A percentile compares a stretch with the other conserved stretches of the same genome.
phyloP scores from a whole-genome alignment of 805 yeast genomes.

The Saccharomyces mikatae region DNA sequence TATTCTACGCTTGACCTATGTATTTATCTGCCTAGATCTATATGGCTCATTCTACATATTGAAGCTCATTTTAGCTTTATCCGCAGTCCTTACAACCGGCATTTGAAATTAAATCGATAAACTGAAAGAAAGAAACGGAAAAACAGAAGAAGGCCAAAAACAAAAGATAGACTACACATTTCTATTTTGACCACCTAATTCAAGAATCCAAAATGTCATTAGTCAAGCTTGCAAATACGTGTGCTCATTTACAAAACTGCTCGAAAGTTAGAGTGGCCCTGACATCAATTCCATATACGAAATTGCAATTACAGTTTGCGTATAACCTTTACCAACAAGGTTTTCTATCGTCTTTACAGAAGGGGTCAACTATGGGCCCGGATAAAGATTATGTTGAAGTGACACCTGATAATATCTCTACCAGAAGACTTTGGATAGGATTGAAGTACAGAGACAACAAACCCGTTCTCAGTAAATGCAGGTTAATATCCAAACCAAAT shows the following conservation, averaged over 20 bases:
- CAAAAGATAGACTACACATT: neutral
- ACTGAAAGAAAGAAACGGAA: neutral
- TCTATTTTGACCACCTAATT: too few relatives aligned
- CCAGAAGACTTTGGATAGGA: conserved; percentile 86
- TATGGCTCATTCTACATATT: neutral
- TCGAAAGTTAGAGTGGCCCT: conserved; percentile 62
- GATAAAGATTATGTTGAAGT: conserved; percentile 66
- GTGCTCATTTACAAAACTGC: conserved; percentile 86
- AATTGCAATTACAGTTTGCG: conserved; percentile 75
- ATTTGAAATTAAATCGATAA: neutral
- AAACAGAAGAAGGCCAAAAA: neutral
- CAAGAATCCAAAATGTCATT: conserved; percentile 57
- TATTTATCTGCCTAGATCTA: neutral
- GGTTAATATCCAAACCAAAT: conserved; percentile 77
- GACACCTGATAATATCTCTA: conserved; percentile 78
- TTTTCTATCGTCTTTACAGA: conserved; percentile 71
- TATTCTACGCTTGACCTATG: neutral
- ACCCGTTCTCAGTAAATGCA: conserved; percentile 66
- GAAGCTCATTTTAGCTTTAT: neutral
- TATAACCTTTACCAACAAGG: conserved; percentile 86
- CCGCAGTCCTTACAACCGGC: neutral
- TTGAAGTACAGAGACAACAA: conserved; percentile 75
- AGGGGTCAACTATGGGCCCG: conserved; percentile 81
- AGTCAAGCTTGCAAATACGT: conserved; percentile 72
- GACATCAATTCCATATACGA: conserved; percentile 77